A percentile compares a stretch with the other conserved stretches of the same genome.
phyloP scores from a whole-genome alignment of 2,329 filamentous ascomycete genomes.

The Westerdykella aurantiaca region DNA sequence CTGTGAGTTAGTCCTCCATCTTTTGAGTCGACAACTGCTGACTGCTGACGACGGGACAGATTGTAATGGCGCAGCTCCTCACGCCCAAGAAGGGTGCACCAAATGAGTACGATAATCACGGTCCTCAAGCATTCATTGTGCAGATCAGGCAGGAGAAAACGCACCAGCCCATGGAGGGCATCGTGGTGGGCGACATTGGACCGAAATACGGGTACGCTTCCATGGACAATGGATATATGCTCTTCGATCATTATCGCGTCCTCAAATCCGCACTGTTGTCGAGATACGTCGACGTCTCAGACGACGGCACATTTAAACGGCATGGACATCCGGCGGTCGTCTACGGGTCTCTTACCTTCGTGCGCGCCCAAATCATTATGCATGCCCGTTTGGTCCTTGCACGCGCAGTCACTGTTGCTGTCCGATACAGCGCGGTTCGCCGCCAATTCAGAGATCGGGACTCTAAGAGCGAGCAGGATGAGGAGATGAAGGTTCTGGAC shows the following conservation, averaged over 20 bases:
- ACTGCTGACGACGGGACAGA: constrained; percentile 16
- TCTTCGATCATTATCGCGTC: constrained; percentile 45
- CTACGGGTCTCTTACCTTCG: constrained; percentile 47
- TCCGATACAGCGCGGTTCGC: constrained; percentile 47
- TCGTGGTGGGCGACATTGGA: constrained; percentile 51
- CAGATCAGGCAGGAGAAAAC: constrained; percentile 48
- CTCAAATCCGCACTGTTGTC: constrained; percentile 47
- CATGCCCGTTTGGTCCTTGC: constrained; percentile 50
- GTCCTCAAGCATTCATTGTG: constrained; percentile 49
- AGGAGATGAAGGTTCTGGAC: constrained; percentile 45
- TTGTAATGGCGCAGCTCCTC: constrained; percentile 49
- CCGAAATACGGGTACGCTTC: constrained; percentile 51
- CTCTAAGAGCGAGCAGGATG: constrained; percentile 31
- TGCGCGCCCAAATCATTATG: constrained; percentile 45
- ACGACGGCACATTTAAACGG: constrained; percentile 42
- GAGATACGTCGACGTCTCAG: constrained; percentile 45
- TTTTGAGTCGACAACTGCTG: neutral
- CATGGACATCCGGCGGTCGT: constrained; percentile 46
- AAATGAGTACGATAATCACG: constrained; percentile 40
- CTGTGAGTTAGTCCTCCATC: constrained; percentile 21
- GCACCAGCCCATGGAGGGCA: constrained; percentile 43
- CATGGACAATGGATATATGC: constrained; percentile 52
- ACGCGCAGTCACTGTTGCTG: constrained; percentile 49
- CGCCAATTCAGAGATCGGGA: constrained; percentile 49
- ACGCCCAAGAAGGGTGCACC: constrained; percentile 33